These are phyloP conservation scores for Novymonas esmeraldas DNA, from an alignment of 208 protist species.

Conservation along the genomic window DNA sequence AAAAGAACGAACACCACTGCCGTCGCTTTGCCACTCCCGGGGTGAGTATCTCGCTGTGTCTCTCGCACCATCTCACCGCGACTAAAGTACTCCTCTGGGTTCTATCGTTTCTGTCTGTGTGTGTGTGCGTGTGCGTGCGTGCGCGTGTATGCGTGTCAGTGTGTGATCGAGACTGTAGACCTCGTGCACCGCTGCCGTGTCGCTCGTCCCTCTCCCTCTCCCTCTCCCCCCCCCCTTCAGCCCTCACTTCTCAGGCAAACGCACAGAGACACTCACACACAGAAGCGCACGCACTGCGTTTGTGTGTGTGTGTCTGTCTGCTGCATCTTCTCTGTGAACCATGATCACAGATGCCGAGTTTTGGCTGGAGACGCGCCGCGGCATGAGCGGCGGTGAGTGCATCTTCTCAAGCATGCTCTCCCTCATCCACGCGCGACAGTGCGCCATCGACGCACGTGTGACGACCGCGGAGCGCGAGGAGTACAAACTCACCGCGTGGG, in stretches of 20 bases:
- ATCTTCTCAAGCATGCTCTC: slow-evolving; percentile 75
- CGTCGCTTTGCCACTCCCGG: no score
- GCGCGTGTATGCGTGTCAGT: neutral
- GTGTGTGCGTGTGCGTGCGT: neutral
- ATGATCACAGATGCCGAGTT: slow-evolving; percentile 91
- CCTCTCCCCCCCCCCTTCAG: no score
- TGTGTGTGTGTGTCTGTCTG: slow-evolving; percentile 1
- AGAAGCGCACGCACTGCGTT: no score
- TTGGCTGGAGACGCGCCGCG: slow-evolving; percentile 75
- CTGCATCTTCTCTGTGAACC: no score
- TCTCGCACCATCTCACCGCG: no score
- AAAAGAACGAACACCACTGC: no score
- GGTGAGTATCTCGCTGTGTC: no score
- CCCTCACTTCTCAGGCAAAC: no score
- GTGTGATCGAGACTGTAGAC: no score
- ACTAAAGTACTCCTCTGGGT: neutral
- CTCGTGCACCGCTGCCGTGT: no score
- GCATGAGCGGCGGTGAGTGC: slow-evolving; percentile 52
- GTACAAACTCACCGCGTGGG: slow-evolving; percentile 30
- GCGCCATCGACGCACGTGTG: slow-evolving; percentile 46
- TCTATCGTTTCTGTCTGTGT: neutral
- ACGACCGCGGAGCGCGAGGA: slow-evolving; percentile 44
- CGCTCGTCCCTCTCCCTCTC: no score
- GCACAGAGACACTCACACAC: no score
- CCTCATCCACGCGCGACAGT: slow-evolving; percentile 68